Conservation (phyloP, 495 filamentous ascomycete genomes). For the Penicillium dipodomyicola region DNA sequence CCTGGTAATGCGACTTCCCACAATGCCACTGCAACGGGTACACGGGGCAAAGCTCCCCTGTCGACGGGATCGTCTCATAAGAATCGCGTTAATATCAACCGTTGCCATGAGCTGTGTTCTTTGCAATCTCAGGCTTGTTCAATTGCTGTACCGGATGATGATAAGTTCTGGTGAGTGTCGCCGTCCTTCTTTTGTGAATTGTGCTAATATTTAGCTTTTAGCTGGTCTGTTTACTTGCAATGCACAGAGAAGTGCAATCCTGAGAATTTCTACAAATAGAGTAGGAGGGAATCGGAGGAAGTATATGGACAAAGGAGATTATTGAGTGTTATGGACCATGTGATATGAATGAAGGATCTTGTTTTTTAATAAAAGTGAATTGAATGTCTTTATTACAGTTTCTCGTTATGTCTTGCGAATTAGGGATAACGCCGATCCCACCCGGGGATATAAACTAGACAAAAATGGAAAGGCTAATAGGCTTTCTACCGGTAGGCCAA, state of each 20-base stretch:
- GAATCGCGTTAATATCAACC: conserved; percentile 20
- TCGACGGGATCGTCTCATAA: conserved; percentile 16
- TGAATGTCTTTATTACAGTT: not conserved
- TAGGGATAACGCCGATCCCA: no score
- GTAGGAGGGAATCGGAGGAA: not conserved
- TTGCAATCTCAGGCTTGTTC: conserved; percentile 29
- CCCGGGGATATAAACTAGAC: not conserved
- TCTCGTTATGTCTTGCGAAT: not conserved
- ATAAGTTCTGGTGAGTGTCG: conserved; percentile 30
- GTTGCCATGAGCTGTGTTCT: conserved; percentile 31
- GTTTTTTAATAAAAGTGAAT: not conserved
- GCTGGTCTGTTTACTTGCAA: conserved; percentile 22
- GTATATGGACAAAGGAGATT: not conserved
- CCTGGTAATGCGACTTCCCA: conserved; percentile 22
- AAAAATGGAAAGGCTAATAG: not conserved
- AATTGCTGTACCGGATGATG: conserved; percentile 30
- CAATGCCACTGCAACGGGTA: conserved; percentile 23
- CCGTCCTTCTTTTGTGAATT: not conserved
- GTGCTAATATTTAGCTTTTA: conserved; percentile 3
- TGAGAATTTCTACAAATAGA: conserved; percentile 15
- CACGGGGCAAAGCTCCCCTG: conserved; percentile 11
- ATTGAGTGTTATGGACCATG: conserved; percentile 2
- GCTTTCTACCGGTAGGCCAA: no score
- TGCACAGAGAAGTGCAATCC: conserved; percentile 26
- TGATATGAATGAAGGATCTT: conserved; percentile 5